Base-by-base conservation (phyloP, 768 basidiomycete species). In the Mycena olivaceomarginata region DNA sequence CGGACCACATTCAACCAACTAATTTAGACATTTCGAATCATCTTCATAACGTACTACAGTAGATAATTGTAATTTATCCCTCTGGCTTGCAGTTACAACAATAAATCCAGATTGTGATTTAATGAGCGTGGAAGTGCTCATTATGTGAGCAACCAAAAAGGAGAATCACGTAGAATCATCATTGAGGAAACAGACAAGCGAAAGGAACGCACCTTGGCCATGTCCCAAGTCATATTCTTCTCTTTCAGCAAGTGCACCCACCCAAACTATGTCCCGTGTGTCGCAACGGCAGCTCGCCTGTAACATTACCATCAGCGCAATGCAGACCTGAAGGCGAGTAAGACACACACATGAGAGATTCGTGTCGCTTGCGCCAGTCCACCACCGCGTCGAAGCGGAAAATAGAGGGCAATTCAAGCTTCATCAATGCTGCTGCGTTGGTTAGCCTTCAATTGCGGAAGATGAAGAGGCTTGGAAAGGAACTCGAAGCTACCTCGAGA, bases 221-320 rank as follows among this genome's bases (percentile, higher is more conserved):
- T 92, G 74, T 96, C 95, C 92, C 94, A 96, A 0, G 93, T 95
- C 6, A 97, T 99, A 81, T 99, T 99, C 87, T 97, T 31, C 31
- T 97, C 86, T 98, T 95, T 9, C 98, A 90, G 79, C 96, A 93
- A 12, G 98, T 91, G 79, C 31, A 31, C 31, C 31, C 92, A 92
- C 0, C 98, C 98, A 80, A 98, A 99, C 80, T 97, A 97, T 2
- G 96, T 96, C 85, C 99, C 98, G 83, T 98, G 99, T 0, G 93
- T 96, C 0, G 98, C 98, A 99, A 87, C 0, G 98, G 98, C 2
- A 99, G 84, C 83, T 98, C 96, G 84, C 98, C 96, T 97, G 78
- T 5, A 9, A 37, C 4, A 10, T 78, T 40, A 51, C 67, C 60
- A 20, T 63, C 16, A 39, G 53, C 18, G 25, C 39, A 39, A 56